Base-by-base conservation (phyloP, 805 yeast species). In the Lipomyces mesembrius region DNA sequence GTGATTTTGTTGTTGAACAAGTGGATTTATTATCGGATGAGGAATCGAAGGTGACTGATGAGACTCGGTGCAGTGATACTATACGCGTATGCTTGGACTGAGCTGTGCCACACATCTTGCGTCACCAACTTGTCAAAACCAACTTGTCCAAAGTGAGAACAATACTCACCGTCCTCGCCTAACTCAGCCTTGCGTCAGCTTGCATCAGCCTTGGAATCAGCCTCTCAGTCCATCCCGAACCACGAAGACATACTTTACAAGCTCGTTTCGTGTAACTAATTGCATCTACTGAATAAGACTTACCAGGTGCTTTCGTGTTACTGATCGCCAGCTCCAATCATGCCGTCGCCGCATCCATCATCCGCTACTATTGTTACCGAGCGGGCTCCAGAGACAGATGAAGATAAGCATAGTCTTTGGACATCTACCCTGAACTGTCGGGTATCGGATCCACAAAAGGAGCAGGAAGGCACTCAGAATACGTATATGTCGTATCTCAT, bases 401-500 rank as follows among this genome's bases (percentile, higher is more conserved):
- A 68, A 34, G 71, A 68, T 53, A 65, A 64, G 49, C 52, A 59
- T 29, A 59, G 54, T 27, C 65, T 68, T 8, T 68, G 71, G 71
- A 56, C 58, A 43, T 66, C 71, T 51, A 68, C 67, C 35, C 67
- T 68, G 37, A 49, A 56, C 12, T 64, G 69, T 62, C 46, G 57
- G 27, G 75, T 73, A 9, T 72, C 75, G 25, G 83, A 83, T 27
- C 95, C 96, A 1, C 83, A 84, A 64, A 85, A 88, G 73, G 94
- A 90, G 74, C 81, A 84, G 62, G 95, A 91, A 61, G 87, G 89
- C 1, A 71, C 79, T 0, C 88, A 89, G 67, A 89, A 89, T 71
- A 88, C 91, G n/a, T 91, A 79, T 76, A 88, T 90, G 11, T 84
- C 95, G 4, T 92, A 89, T 75, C 79, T 88, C 53, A 80, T 92